Evolutionary conservation across 192 early-diverging fungal species (phyloP).

Genomic region (Dissophora globulifera): DNA sequence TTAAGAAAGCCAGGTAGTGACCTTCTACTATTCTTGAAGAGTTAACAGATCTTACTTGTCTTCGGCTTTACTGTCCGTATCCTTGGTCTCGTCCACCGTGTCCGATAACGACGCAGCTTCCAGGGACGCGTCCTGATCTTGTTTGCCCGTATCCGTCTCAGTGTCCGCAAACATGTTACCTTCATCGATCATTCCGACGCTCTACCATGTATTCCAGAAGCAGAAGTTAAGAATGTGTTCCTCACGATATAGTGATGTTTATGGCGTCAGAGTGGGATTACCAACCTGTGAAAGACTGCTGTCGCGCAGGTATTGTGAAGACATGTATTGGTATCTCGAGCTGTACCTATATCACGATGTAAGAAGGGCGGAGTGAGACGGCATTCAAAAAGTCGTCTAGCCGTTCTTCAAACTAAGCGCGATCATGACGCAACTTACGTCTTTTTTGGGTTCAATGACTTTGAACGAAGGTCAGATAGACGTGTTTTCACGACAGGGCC

Average conservation of each 20-base stretch:
- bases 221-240: not conserved
- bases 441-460: constrained; percentile 31
- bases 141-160: not conserved
- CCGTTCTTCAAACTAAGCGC: no score
- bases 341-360: no score
- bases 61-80: not conserved
- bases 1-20: not conserved
- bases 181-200: constrained; percentile 38
- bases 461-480: constrained; percentile 40
- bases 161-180: constrained; percentile 5
- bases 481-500: constrained; percentile 24
- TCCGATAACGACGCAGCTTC: not conserved
- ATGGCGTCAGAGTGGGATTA: no score
- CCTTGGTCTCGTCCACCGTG: not conserved
- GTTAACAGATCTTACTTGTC: constrained; percentile 5
- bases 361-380: no score
- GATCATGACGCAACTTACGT: no score
- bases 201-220: constrained; percentile 4
- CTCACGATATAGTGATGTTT: no score
- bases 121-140: not conserved
- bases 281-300: constrained; percentile 69
- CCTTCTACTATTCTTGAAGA: not conserved
- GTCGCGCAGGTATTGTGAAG: constrained; percentile 67
- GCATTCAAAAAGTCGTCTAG: no score
- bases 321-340: constrained; percentile 57